Base-by-base conservation (phyloP, 179 eudicot genomes). In the Corrigiola litoralis region DNA sequence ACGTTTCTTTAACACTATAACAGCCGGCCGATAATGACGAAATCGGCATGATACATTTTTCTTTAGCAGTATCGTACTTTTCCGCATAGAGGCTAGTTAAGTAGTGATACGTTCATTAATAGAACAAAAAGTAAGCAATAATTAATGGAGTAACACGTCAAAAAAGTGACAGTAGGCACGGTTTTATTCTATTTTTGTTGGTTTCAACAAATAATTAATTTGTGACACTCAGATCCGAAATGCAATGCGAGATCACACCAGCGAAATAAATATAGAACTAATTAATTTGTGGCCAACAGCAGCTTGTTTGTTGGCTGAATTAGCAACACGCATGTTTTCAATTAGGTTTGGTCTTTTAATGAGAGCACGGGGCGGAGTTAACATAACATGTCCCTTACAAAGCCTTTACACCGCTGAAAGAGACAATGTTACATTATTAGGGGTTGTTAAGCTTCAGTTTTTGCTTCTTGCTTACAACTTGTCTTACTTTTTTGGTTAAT, bases 281-380 rank as follows among this genome's bases (percentile, higher is more conserved):
- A n/a, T n/a, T n/a, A n/a, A n/a, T 2, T 68, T 47, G 12, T 47
- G 65, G 58, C 47, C 72, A 44, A 37, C 66, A 32, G 13, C 23
- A 45, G 16, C 1, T 59, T 55, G 69, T 56, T 68, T 73, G 77
- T 73, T 55, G 44, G 72, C 27, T 59, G 36, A 73, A 67, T 18
- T 31, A 52, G 73, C 6, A 55, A 55, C 73, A 73, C 65, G 73
- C 73, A 73, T 73, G 65, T 61, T 51, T 50, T 29, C 13, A n/a
- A n/a, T 23, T 5, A 38, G 9, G 13, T 6, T 29, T 13, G 25
- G n/a, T 9, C 37, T 37, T 31, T 54, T 29, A 44, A 11, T 12
- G 21, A 25, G 37, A 28, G n/a, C 33, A 53, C 58, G 59, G 36
- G 61, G 45, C 44, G 29, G 45, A 36, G 61, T 57, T 57, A 34